Base-by-base conservation (phyloP, 2,329 filamentous ascomycete species). In the Verticillium alfalfae region DNA sequence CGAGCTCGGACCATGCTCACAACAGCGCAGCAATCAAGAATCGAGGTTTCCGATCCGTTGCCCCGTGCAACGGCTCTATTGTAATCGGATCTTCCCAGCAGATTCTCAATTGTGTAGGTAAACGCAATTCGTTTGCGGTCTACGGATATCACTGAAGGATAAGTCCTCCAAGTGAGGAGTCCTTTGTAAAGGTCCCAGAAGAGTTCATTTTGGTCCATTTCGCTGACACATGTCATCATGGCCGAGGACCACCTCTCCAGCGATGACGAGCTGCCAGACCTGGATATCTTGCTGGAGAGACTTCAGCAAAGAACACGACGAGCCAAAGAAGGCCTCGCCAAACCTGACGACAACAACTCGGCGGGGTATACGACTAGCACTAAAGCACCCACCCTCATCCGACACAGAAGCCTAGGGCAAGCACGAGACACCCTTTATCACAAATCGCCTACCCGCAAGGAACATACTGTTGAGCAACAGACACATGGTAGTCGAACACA, bases 181-280 rank as follows among this genome's bases (percentile, higher is more conserved):
- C 26, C 26, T 31, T 31, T 5, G 26, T 31, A 31, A 4, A 31
- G 26, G 26, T 31, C 5, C 26, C 26, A 31, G 26, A 31, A 5
- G 26, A 31, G 26, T 31, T 31, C 26, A 31, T 31, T 31, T 31
- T 31, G 5, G 26, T 31, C 26, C 26, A 31, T 5, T 5, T 31
- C 26, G 26, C 26, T 5, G 26, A 31, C 26, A 22, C 12, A 8
- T 10, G 9, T 18, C 8, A 52, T 60, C 59, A 63, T 67, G 61
- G 62, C 66, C 37, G 45, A 67, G 36, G 68, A 74, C 7, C 69
- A 66, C 56, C 69, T 62, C 57, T 65, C 67, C 54, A 72, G 73
- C 18, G 74, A 72, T 59, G 76, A 81, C 52, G 79, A 80, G 38
- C 73, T 80, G 34, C 77, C 78, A 1, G 75, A 77, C 38, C 62